phyloP scores from a whole-genome alignment of 495 filamentous ascomycete species.

The Aspergillus egyptiacus region DNA sequence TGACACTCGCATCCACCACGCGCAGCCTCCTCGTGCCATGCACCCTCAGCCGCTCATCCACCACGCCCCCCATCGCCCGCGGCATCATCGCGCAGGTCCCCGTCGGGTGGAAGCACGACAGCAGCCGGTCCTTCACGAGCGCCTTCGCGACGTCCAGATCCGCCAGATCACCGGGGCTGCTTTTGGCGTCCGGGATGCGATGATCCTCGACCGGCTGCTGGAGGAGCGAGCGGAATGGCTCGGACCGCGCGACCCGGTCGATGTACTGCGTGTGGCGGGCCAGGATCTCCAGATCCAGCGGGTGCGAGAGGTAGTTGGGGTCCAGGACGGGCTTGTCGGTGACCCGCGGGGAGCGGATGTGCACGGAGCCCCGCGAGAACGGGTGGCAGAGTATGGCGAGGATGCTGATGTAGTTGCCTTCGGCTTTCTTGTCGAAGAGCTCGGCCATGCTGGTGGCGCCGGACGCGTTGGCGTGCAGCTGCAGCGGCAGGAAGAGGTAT shows the following conservation, averaged over 20 bases:
- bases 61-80: conserved; percentile 33
- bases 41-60: conserved; percentile 42
- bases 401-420: conserved; percentile 3
- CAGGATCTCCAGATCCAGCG: conserved; percentile 39
- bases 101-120: conserved; percentile 21
- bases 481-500: background rate
- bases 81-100: conserved; percentile 53
- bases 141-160: conserved; percentile 30
- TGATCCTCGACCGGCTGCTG: too few species aligned
- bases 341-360: conserved; percentile 23
- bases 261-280: background rate
- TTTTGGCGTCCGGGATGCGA: background rate
- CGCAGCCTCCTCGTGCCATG: conserved; percentile 18
- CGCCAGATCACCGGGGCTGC: conserved; percentile 13
- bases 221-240: background rate
- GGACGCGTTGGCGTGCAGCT: background rate
- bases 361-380: conserved; percentile 43
- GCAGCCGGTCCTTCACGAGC: background rate
- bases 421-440: conserved; percentile 2
- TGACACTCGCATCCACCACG: background rate
- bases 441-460: background rate
- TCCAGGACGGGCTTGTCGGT: background rate
- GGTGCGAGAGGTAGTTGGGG: conserved; percentile 1
- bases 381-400: conserved; percentile 45
- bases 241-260: background rate